Conservation (phyloP, 2,329 filamentous ascomycete genomes). For the Penicillium sp. region DNA sequence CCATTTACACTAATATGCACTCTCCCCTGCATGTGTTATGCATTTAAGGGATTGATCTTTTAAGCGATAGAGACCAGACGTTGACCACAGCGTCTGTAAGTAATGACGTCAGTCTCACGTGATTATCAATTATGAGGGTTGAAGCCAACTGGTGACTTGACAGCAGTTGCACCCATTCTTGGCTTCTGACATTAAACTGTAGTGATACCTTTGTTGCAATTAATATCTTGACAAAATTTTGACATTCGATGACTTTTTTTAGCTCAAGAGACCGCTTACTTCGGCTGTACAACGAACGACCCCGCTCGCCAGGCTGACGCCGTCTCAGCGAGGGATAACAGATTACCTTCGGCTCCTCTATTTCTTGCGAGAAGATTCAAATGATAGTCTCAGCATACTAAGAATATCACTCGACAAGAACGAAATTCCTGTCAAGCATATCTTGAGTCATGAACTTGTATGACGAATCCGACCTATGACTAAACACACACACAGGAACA, state of each 20-base stretch:
- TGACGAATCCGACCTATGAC: too few relatives aligned
- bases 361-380: neutral
- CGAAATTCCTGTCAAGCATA: conserved; percentile 25
- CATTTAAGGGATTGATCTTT: too few relatives aligned
- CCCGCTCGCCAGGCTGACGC: conserved; percentile 24
- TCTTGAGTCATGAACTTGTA: too few relatives aligned
- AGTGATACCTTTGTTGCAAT: neutral
- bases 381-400: conserved; percentile 7
- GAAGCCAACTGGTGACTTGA: too few relatives aligned
- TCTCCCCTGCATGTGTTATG: too few relatives aligned
- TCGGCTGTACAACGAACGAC: conserved; percentile 14
- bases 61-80: too few relatives aligned
- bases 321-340: conserved; percentile 22
- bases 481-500: conserved; percentile 17
- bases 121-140: too few relatives aligned
- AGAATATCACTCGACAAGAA: conserved; percentile 26
- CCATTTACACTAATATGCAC: too few relatives aligned
- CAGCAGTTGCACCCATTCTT: too few relatives aligned
- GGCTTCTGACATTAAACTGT: too few relatives aligned
- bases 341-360: conserved; percentile 5
- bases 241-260: neutral
- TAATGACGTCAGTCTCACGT: too few relatives aligned
- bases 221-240: neutral
- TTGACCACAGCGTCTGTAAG: too few relatives aligned
- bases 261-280: neutral